Percentiles rank a stretch among this genome's conserved stretches.
Evolutionary conservation across 495 filamentous ascomycete species (phyloP).

Genomic region (Neurospora tetraspora): DNA sequence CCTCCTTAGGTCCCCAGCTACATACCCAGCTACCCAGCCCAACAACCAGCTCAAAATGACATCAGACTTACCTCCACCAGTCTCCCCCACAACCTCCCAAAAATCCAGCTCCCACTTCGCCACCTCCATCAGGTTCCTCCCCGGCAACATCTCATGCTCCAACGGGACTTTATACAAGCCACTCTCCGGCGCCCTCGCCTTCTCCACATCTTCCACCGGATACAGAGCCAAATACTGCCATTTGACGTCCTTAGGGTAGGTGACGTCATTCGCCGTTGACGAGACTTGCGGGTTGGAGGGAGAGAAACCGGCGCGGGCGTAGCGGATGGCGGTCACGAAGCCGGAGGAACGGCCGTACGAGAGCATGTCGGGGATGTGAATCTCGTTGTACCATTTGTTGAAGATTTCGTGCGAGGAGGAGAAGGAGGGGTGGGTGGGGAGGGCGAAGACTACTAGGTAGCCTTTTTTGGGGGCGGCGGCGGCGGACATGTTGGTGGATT

Average conservation of each 20-base stretch:
- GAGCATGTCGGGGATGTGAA: neutral
- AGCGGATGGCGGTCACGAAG: neutral
- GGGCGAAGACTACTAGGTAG: neutral
- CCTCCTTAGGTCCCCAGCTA: neutral
- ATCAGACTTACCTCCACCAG: neutral
- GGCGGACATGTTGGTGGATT: neutral
- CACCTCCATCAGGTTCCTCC: neutral
- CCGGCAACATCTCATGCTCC: neutral
- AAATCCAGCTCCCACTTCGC: neutral
- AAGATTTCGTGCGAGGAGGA: neutral
- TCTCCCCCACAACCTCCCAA: neutral
- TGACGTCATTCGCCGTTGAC: neutral
- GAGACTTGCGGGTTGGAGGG: neutral
- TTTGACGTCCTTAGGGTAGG: neutral
- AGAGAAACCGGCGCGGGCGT: neutral
- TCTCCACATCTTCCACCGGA: neutral
- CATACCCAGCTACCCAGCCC: neutral
- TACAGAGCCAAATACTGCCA: neutral
- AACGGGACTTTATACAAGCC: neutral
- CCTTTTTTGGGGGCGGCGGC: neutral
- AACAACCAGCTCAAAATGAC: neutral
- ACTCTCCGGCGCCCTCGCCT: neutral
- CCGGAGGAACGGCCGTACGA: neutral
- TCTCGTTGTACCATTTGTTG: neutral
- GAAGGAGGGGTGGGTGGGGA: neutral